Evolutionary conservation across 73 alveolate species (phyloP), one percentile per base, ranked within the genome.

Genomic region (Tetrahymena borealis): DNA sequence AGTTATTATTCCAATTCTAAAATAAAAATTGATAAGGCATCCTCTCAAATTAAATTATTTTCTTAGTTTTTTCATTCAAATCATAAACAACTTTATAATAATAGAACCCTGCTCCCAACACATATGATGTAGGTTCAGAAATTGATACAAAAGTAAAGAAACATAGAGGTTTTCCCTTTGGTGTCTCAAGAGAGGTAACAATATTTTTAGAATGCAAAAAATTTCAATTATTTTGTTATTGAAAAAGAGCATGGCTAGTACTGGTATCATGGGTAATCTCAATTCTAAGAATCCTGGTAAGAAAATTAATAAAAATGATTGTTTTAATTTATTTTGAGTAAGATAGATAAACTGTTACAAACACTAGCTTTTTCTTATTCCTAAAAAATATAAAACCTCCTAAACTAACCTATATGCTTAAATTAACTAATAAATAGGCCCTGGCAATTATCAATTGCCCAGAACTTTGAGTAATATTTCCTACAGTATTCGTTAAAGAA

Each of bases 181-280:
- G 95, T 32, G 95, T 93, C 33, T 40, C 93, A 24, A 85, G 95
- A 85, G 95, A 93, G 90, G 95, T 93, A 90, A 38, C n/a, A 18
- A 16, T n/a, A n/a, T n/a, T n/a, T 35, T 38, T 6, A 39, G 15
- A 36, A 15, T 28, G 16, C 8, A 18, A 33, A n/a, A 24, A 32
- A 36, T 79, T 39, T 85, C 7, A 6, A 35, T 60, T 60, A 60
- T 24, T n/a, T 60, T 28, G 2, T 20, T 60, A 28, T 8, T 20
- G 10, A 7, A 20, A 60, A 79, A 93, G 95, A 93, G 39, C 40
- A 93, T 93, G 95, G 60, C 91, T 78, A 79, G 91, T 32, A 85
- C 78, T 15, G 93, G 95, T 1, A 93, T 93, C 33, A 32, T 93
- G 93, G 95, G 95, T 15, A 90, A 90, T 60, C 38, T 93, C 33